phyloP scores from a whole-genome alignment of 2,329 filamentous ascomycete species.

The Penicillium sp. region DNA sequence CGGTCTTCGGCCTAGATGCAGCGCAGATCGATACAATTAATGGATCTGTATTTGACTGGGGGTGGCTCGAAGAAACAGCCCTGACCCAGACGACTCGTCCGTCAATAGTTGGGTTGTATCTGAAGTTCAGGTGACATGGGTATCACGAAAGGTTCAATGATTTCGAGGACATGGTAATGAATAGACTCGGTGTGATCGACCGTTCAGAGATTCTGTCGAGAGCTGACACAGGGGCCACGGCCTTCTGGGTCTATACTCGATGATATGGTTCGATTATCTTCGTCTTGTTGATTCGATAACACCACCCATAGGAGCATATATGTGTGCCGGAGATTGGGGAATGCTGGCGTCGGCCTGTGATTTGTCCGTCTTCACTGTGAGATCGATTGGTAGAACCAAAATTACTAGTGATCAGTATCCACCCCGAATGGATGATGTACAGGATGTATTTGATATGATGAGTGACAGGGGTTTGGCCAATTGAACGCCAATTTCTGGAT shows the following conservation, averaged over 20 bases:
- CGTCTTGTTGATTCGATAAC: constrained; percentile 18
- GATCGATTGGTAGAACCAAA: constrained; percentile 6
- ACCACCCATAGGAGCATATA: constrained; percentile 32
- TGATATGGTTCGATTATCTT: constrained; percentile 46
- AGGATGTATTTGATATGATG: constrained; percentile 16
- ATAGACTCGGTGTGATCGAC: constrained; percentile 45
- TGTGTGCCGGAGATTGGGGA: constrained; percentile 29
- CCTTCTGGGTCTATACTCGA: constrained; percentile 40
- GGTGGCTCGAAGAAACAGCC: constrained; percentile 40
- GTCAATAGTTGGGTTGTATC: constrained; percentile 28
- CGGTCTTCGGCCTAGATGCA: constrained; percentile 22
- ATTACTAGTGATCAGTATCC: constrained; percentile 19
- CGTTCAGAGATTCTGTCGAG: constrained; percentile 32
- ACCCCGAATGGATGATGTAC: constrained; percentile 17
- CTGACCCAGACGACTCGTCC: constrained; percentile 26
- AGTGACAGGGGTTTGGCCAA: constrained; percentile 10
- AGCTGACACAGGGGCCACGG: constrained; percentile 50
- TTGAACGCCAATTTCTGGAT: constrained; percentile 16
- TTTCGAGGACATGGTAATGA: neutral
- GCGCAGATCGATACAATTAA: constrained; percentile 30
- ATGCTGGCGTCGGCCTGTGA: constrained; percentile 29
- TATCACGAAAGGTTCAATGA: constrained; percentile 46
- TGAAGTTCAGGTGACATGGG: constrained; percentile 39
- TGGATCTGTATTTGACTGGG: constrained; percentile 37
- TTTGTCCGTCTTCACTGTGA: constrained; percentile 11